phyloP scores from a whole-genome alignment of 139 green algal genomes.

The Chlamydomonas schloesseri region DNA sequence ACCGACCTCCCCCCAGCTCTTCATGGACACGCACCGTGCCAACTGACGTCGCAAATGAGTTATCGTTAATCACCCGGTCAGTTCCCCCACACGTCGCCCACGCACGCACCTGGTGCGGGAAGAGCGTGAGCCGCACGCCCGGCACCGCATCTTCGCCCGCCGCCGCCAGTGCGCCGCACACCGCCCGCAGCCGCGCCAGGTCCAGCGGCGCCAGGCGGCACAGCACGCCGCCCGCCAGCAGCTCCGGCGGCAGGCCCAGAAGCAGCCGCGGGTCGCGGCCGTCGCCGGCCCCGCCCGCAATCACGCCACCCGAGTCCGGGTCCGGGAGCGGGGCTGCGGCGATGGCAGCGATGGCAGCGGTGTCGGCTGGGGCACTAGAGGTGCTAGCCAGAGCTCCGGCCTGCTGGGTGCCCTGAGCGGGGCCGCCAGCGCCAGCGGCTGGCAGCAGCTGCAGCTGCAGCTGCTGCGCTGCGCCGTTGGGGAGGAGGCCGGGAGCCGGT shows the following conservation, averaged over 20 bases:
- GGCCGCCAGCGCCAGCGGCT: no score
- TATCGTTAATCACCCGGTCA: background rate
- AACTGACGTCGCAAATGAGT: no score
- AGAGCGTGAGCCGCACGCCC: conserved; percentile 15
- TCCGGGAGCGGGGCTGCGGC: no score
- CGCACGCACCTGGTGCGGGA: conserved; percentile 28
- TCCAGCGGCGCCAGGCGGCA: conserved; percentile 29
- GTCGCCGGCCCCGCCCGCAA: no score
- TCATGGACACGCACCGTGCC: no score
- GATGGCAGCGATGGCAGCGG: no score
- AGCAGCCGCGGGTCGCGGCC: background rate
- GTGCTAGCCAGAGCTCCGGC: background rate
- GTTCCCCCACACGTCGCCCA: background rate
- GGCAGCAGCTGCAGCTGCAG: background rate
- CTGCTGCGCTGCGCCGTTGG: no score
- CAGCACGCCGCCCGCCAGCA: conserved; percentile 17
- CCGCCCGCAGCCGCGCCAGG: conserved; percentile 25
- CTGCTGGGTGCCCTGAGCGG: no score
- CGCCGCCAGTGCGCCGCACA: background rate
- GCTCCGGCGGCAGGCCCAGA: background rate
- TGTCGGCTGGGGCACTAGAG: background rate
- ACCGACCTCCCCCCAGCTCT: no score
- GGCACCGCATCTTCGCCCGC: conserved; percentile 26
- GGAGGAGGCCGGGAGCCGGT: no score
- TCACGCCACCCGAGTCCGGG: no score